These are phyloP conservation scores for Aspergillus diversus DNA, from an alignment of 495 filamentous ascomycete species.

Conservation along the genomic window DNA sequence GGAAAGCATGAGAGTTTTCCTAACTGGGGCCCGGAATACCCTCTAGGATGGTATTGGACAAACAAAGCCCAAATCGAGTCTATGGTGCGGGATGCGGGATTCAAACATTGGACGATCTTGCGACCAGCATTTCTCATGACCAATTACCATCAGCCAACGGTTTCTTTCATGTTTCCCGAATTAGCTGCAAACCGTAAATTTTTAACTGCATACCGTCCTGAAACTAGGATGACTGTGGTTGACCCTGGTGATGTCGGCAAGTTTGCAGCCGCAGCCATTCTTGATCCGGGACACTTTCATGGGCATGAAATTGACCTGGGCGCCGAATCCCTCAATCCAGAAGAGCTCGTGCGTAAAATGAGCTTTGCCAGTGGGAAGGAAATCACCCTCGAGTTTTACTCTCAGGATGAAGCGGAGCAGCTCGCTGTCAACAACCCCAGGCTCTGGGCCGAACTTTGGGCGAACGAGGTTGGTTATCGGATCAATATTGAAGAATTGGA, in stretches of 20 bases:
- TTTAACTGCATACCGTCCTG: too few relatives aligned
- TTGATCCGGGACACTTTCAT: too few relatives aligned
- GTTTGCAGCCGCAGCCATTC: too few relatives aligned
- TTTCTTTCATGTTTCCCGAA: slow-evolving; percentile 3
- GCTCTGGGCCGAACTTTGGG: slow-evolving; percentile 8
- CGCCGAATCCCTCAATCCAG: too few relatives aligned
- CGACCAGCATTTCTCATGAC: slow-evolving; percentile 5
- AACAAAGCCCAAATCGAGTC: slow-evolving; percentile 3
- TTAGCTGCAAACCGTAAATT: too few relatives aligned
- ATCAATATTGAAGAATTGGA: neutral
- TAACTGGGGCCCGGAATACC: neutral
- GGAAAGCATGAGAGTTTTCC: slow-evolving; percentile 10
- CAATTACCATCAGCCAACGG: neutral
- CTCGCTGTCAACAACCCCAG: neutral
- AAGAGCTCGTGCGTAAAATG: too few relatives aligned
- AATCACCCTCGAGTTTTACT: neutral
- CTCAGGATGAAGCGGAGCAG: neutral
- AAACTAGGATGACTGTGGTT: too few relatives aligned
- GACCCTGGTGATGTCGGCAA: too few relatives aligned
- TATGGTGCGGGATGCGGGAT: neutral
- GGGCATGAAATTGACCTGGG: too few relatives aligned
- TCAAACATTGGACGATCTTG: slow-evolving; percentile 9
- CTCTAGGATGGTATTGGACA: neutral
- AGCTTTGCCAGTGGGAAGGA: too few relatives aligned
- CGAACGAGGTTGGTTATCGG: neutral